Conservation (phyloP, 139 green algal genomes). For the Pedinophyceae sp. region DNA sequence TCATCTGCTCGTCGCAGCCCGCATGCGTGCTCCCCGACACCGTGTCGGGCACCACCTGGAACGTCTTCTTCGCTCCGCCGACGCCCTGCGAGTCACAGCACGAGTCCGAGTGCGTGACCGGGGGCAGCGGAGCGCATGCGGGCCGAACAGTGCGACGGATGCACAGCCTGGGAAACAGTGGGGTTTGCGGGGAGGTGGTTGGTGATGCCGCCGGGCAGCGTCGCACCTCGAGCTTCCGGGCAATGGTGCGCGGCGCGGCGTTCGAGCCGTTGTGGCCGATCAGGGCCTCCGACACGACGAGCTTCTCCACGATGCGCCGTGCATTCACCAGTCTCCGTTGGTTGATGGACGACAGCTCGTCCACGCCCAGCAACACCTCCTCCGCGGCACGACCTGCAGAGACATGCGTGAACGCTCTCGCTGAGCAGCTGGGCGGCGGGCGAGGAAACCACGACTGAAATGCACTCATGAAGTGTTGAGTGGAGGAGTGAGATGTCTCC, state of each 20-base stretch:
- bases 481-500: background rate
- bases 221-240: background rate
- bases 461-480: background rate
- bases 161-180: no score
- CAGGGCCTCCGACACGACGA: constrained; percentile 21
- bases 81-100: background rate
- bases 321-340: constrained; percentile 31
- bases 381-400: constrained; percentile 30
- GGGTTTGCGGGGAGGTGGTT: no score
- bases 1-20: background rate
- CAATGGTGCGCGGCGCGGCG: background rate
- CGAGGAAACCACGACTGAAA: background rate
- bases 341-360: constrained; percentile 47
- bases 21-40: background rate
- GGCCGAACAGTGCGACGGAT: background rate
- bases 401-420: no score
- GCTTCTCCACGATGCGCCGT: constrained; percentile 36
- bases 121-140: background rate
- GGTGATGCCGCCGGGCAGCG: no score
- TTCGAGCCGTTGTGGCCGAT: background rate
- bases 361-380: constrained; percentile 34
- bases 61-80: background rate
- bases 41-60: background rate
- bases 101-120: no score
- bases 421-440: no score